These are phyloP conservation scores for Tetradesmus obliquus DNA, from an alignment of 139 green algal genomes.

Conservation along the genomic window DNA sequence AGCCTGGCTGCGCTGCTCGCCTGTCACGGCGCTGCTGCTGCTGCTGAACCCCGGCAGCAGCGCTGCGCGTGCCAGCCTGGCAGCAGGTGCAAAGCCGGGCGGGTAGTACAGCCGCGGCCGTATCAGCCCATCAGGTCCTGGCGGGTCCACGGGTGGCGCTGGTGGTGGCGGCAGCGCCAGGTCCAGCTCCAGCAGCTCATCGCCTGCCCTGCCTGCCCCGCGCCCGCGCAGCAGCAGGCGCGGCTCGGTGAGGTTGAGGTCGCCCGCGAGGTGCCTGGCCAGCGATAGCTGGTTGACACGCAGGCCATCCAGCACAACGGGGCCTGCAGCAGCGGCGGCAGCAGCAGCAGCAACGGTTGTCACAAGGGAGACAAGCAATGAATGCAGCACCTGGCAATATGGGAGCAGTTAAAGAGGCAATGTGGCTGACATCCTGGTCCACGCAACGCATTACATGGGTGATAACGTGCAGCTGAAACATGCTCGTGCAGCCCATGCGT, in stretches of 20 bases:
- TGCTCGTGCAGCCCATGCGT: too few species aligned
- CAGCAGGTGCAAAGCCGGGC: slow-evolving; percentile 21
- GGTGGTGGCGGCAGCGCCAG: slow-evolving; percentile 61
- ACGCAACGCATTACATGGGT: too few species aligned
- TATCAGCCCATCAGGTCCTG: slow-evolving; percentile 28
- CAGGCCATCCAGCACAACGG: slow-evolving; percentile 55
- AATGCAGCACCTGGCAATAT: background rate
- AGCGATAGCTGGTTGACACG: slow-evolving; percentile 67
- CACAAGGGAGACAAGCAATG: background rate
- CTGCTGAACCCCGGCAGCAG: background rate
- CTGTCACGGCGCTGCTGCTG: background rate
- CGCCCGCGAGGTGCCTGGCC: slow-evolving; percentile 46
- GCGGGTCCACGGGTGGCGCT: background rate
- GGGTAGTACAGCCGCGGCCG: slow-evolving; percentile 37
- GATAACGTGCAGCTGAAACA: background rate
- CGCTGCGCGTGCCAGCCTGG: background rate
- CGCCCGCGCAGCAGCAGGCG: slow-evolving; percentile 50
- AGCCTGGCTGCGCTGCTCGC: background rate
- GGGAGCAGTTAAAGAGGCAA: too few species aligned
- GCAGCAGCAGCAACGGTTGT: background rate
- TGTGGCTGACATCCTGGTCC: too few species aligned
- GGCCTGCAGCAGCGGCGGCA: slow-evolving; percentile 42
- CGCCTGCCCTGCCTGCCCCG: slow-evolving; percentile 42
- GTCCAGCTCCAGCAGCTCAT: slow-evolving; percentile 81
- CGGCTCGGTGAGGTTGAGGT: slow-evolving; percentile 33